Percentiles rank a stretch among this genome's conserved stretches.
These are phyloP conservation scores for Stentor coeruleus DNA, from an alignment of 73 alveolate genomes.

Conservation along the genomic window DNA sequence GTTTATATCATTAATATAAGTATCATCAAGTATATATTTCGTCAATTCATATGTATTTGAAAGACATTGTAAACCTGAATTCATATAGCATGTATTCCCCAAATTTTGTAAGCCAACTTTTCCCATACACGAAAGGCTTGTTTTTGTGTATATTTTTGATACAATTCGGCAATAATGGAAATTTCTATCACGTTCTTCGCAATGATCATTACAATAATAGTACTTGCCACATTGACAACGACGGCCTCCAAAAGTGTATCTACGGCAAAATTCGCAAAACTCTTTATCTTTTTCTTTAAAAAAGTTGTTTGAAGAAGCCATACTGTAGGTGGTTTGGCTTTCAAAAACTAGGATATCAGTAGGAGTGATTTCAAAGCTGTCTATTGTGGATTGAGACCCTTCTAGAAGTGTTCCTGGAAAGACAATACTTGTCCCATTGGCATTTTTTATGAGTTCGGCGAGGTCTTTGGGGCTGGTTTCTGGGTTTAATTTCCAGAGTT, in stretches of 20 bases:
- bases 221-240: neutral
- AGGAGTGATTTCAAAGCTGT: neutral
- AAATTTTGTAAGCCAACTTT: constrained; percentile 79
- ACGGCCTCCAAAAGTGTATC: neutral
- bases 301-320: neutral
- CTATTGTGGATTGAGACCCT: neutral
- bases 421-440: neutral
- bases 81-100: constrained; percentile 81
- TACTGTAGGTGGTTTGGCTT: neutral
- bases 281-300: neutral
- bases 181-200: neutral
- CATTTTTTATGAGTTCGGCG: neutral
- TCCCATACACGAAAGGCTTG: constrained; percentile 35
- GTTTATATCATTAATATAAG: constrained; percentile 66
- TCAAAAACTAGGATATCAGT: neutral
- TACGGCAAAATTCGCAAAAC: constrained; percentile 2
- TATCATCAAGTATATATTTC: constrained; percentile 10
- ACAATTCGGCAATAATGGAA: constrained; percentile 4
- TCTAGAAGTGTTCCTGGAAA: neutral
- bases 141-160: neutral
- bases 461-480: neutral
- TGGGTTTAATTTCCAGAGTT: neutral
- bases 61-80: constrained; percentile 31
- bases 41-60: constrained; percentile 17
- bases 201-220: neutral